Base-by-base conservation (phyloP, 331 rosid species). In the Telfairia occidentalis region DNA sequence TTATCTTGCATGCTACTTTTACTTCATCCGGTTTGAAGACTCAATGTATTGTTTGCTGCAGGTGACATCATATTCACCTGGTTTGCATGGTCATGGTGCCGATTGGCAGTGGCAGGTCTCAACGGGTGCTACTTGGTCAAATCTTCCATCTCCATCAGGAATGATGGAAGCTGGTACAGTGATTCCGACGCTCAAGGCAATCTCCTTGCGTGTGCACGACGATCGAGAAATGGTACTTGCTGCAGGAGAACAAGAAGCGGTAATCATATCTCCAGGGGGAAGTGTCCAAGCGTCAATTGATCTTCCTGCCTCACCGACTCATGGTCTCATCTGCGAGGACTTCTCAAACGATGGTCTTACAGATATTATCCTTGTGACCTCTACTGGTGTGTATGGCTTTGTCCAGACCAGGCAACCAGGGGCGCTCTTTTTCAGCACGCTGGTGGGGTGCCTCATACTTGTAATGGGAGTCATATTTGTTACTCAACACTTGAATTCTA, bases 361-460 rank as follows among this genome's bases (percentile, higher is more conserved):
- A 9, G 99, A 95, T 80, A 83, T 95, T n/a, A 80, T 95, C 81
- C 85, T 95, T 2, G 96, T 95, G 71, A 92, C 97, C 58, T 80
- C 93, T 5, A 89, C 80, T 1, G 99, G 97, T 63, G 87, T 95
- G 0, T 95, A 95, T n/a, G 99, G 97, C 34, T 92, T 92, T 65
- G 96, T 95, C 71, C 99, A 95, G 83, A 92, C 97, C 60, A 81
- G 97, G 85, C 99, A 92, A 79, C 97, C 99, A 0, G 99, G 99
- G 19, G 99, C 97, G 49, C 90, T 95, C 79, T 95, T 95, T 82
- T 95, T 95, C 88, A 92, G 99, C 88, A 89, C 87, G 72, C 88
- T 95, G 61, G 96, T 95, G 29, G 97, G 99, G 11, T 89, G 96
- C 83, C 99, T 95, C 76, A 75, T 95, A 63, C 89, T 95, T 35